Evolutionary conservation across 768 basidiomycete species (phyloP).

Genomic region (Rossbeevera mucosa): DNA sequence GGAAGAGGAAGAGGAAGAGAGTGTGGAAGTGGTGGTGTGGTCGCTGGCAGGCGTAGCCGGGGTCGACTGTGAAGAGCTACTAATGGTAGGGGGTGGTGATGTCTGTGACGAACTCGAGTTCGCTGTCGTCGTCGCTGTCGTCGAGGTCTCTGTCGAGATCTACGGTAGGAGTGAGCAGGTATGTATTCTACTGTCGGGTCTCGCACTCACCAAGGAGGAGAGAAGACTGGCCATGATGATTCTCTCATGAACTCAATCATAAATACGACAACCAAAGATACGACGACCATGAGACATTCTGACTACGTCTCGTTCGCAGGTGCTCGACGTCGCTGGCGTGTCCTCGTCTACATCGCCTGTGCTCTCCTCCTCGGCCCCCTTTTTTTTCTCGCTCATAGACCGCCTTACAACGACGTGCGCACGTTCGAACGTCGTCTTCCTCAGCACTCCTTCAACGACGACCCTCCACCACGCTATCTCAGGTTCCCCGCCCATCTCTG

Average conservation of each 20-base stretch:
- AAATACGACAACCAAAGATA: neutral
- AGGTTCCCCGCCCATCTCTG: constrained; percentile 53
- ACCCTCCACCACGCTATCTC: constrained; percentile 33
- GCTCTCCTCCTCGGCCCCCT: constrained; percentile 24
- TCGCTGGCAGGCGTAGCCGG: constrained; percentile 4
- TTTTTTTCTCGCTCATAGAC: constrained; percentile 34
- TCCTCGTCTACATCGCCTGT: constrained; percentile 19
- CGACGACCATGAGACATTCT: neutral
- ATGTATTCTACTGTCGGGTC: no score
- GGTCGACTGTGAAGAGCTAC: constrained; percentile 5
- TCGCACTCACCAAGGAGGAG: no score
- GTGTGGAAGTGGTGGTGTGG: neutral
- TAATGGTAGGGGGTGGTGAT: neutral
- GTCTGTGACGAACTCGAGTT: no score
- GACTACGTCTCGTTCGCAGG: constrained; percentile 14
- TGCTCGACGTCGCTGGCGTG: constrained; percentile 15
- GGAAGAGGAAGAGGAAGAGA: neutral
- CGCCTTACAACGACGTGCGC: constrained; percentile 35
- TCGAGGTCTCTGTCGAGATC: neutral
- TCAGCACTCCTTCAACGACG: constrained; percentile 30
- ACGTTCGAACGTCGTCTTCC: constrained; percentile 34
- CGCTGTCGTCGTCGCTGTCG: no score
- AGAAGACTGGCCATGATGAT: no score
- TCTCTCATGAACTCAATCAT: neutral
- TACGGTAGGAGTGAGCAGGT: no score